Base-by-base conservation (phyloP, 192 early-diverging fungal genomes). In the Backusella liffmaniae region DNA sequence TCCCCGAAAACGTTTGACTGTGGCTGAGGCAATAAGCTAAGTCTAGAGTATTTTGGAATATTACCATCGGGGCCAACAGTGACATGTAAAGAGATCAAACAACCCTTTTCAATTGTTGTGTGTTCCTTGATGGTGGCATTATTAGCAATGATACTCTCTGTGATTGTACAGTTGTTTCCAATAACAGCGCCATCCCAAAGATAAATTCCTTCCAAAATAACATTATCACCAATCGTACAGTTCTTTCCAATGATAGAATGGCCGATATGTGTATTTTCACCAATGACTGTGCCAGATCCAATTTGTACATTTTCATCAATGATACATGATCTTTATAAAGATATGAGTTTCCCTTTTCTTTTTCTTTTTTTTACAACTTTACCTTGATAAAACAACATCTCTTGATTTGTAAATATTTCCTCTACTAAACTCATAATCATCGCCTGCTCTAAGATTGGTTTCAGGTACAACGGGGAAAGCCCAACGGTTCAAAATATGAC, bases 391-490 rank as follows among this genome's bases (percentile, higher is more conserved):
- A 5, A 89, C 83, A n/a, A 95, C 92, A 30, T 87, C 83, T 65
- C 85, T 76, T 53, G 92, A 93, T 82, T 94, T 96, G 84, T 98
- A 98, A 49, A 97, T 93, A 44, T 94, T 86, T 18, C 94, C 94
- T 49, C 93, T 90, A 37, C 86, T 78, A 83, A 91, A 91, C 41
- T 87, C 87, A 82, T 97, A 97, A 23, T 84, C 79, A 56, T 91
- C 86, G 1, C 86, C 92, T 10, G 84, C 84, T 67, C 90, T 86
- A 5, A 94, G 81, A 67, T 95, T 96, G 77, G 87, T 95, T 71
- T 99, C 98, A 0, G 96, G 96, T 4, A 94, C 93, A 77, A 99
- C 85, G 8, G 98, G 97, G 82, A 94, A 99, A n/a, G 93, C 89
- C 96, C 96, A 97, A 39, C 98, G 88, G 1, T 88, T 88, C 59